These are phyloP conservation scores for Hygrophila difformis DNA, from an alignment of 257 asterid species.

Conservation along the genomic window DNA sequence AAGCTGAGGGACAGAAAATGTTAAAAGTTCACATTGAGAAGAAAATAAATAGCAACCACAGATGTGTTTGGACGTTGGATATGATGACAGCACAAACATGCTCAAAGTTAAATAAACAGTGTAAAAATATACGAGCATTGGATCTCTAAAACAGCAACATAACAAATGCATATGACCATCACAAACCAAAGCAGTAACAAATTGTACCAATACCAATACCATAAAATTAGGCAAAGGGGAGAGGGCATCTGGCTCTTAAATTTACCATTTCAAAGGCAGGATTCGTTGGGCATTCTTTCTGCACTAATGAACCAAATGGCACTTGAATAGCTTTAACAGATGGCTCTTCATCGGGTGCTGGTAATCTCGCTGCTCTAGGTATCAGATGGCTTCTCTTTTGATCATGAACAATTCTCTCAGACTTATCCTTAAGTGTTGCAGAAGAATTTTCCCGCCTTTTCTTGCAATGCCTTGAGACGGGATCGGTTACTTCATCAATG, in stretches of 20 bases:
- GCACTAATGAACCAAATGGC: slow-evolving; percentile 71
- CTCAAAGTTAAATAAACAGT: too few relatives aligned
- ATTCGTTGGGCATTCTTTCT: slow-evolving; percentile 37
- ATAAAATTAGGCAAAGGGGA: not conserved
- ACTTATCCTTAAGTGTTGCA: slow-evolving; percentile 33
- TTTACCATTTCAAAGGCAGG: slow-evolving; percentile 26
- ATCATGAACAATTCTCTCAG: slow-evolving; percentile 31
- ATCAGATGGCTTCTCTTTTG: slow-evolving; percentile 37
- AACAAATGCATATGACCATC: too few relatives aligned
- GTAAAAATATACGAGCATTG: too few relatives aligned
- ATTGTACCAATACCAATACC: not conserved
- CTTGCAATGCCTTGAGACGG: slow-evolving; percentile 26
- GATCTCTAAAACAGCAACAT: too few relatives aligned
- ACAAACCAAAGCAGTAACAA: too few relatives aligned
- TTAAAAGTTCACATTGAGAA: too few relatives aligned
- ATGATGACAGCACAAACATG: too few relatives aligned
- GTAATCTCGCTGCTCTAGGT: slow-evolving; percentile 27
- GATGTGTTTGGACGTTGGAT: too few relatives aligned
- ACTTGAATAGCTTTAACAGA: slow-evolving; percentile 80
- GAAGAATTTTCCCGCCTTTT: slow-evolving; percentile 39
- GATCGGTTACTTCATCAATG: slow-evolving; percentile 67
- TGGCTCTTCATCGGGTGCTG: slow-evolving; percentile 50
- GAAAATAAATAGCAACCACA: too few relatives aligned
- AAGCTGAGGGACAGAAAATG: too few relatives aligned
- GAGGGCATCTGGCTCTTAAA: not conserved